These are phyloP conservation scores for Moelleriella libera DNA, from an alignment of 2,329 filamentous ascomycete species.

Conservation along the genomic window DNA sequence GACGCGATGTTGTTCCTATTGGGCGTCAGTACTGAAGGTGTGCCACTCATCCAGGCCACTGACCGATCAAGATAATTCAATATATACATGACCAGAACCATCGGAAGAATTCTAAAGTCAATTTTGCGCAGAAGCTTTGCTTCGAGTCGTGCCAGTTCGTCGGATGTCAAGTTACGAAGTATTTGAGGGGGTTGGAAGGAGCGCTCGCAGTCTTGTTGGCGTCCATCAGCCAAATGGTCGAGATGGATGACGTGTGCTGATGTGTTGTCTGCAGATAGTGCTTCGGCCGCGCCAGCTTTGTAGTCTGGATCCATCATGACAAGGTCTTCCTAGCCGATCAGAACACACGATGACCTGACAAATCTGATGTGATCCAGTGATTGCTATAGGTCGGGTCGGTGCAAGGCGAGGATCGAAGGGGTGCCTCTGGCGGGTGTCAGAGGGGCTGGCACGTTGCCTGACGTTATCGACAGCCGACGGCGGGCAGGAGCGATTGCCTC, in stretches of 20 bases:
- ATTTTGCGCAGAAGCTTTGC: constrained; percentile 11
- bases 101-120: constrained; percentile 16
- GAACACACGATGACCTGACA: no score
- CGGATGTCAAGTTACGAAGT: not conserved
- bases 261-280: not conserved
- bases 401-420: no score
- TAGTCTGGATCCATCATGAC: no score
- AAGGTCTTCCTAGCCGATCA: no score
- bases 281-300: no score
- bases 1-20: constrained; percentile 23
- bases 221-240: not conserved
- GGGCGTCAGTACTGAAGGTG: not conserved
- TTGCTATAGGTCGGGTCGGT: no score
- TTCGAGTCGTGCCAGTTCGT: not conserved
- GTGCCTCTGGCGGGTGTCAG: no score
- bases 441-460: no score
- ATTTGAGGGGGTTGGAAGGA: not conserved
- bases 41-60: not conserved
- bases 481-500: no score
- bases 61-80: constrained; percentile 31
- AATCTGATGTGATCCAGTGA: no score
- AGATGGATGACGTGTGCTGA: not conserved
- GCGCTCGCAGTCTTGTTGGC: not conserved
- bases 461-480: no score
- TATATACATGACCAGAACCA: constrained; percentile 12